A percentile compares a stretch with the other conserved stretches of the same genome.
phyloP scores from a whole-genome alignment of 805 yeast species.

The Lipomyces oligophaga region DNA sequence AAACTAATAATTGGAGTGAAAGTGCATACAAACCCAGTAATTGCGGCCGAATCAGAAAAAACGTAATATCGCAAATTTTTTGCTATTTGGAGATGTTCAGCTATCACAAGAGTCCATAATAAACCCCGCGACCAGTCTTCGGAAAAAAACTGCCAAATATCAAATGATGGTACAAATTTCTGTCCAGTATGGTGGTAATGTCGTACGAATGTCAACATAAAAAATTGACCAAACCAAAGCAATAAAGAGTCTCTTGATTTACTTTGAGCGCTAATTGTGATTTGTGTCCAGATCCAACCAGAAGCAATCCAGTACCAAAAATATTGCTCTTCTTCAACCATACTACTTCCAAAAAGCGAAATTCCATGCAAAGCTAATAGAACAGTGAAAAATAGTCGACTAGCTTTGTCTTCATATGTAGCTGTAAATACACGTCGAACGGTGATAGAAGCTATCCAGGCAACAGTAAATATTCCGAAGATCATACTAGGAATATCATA shows the following conservation, averaged over 20 bases:
- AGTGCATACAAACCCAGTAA: slow-evolving; percentile 45
- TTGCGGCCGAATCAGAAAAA: slow-evolving; percentile 31
- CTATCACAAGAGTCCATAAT: slow-evolving; percentile 49
- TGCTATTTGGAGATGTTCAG: slow-evolving; percentile 41
- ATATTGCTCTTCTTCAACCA: slow-evolving; percentile 94
- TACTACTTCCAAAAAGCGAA: slow-evolving; percentile 77
- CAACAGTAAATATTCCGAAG: slow-evolving; percentile 41
- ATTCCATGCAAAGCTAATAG: slow-evolving; percentile 44
- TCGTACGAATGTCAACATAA: slow-evolving; percentile 55
- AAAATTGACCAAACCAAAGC: slow-evolving; percentile 30
- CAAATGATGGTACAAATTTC: slow-evolving; percentile 55
- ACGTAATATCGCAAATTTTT: slow-evolving; percentile 34
- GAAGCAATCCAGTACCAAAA: slow-evolving; percentile 83
- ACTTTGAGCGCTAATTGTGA: slow-evolving; percentile 1
- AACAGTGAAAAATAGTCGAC: slow-evolving; percentile 28
- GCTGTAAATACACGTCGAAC: slow-evolving; percentile 4
- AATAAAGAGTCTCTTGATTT: slow-evolving; percentile 11
- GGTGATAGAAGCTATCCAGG: slow-evolving; percentile 28
- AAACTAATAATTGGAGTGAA: slow-evolving; percentile 48
- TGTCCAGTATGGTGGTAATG: slow-evolving; percentile 82
- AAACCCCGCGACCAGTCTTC: slow-evolving; percentile 24
- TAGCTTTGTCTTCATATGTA: not conserved
- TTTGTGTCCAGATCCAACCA: slow-evolving; percentile 29
- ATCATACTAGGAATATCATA: slow-evolving; percentile 57
- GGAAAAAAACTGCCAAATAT: slow-evolving; percentile 46